Evolutionary conservation across 371 early-diverging fungal genomes (phyloP).

Genomic region (Apophysomyces sp.): DNA sequence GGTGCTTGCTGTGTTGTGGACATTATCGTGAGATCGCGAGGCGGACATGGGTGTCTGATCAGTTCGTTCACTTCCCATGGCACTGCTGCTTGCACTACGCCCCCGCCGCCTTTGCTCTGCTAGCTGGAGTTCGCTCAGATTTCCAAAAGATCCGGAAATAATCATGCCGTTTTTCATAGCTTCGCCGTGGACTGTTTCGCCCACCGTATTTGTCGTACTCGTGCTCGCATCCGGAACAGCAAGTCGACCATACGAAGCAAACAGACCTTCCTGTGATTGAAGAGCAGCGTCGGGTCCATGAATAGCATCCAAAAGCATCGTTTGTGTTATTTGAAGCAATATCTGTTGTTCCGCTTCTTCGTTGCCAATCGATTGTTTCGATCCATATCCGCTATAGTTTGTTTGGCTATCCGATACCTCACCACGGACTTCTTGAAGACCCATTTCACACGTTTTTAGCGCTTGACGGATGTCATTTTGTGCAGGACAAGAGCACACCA

Average conservation of each 20-base stretch:
- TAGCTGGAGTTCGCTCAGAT: conserved; percentile 18
- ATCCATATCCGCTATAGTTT: conserved; percentile 17
- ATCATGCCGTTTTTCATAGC: conserved; percentile 16
- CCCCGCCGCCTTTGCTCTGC: conserved; percentile 11
- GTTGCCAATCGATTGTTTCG: conserved; percentile 8
- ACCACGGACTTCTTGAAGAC: conserved; percentile 37
- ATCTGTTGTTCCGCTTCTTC: conserved; percentile 59
- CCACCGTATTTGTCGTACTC: conserved; percentile 2
- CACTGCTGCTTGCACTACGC: conserved; percentile 22
- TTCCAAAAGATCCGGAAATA: conserved; percentile 25
- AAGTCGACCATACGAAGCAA: conserved; percentile 61
- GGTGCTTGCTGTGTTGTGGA: not conserved
- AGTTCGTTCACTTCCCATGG: conserved; percentile 10
- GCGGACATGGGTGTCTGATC: conserved; percentile 16
- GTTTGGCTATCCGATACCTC: conserved; percentile 43
- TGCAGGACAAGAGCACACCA: conserved; percentile 66
- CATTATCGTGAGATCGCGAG: conserved; percentile 12
- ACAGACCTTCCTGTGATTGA: conserved; percentile 55
- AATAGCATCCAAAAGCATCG: conserved; percentile 46
- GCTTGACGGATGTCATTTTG: conserved; percentile 53
- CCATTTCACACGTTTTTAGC: conserved; percentile 73
- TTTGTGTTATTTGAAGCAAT: conserved; percentile 59
- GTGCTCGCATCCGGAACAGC: conserved; percentile 27
- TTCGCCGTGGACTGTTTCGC: conserved; percentile 9
- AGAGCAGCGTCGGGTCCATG: conserved; percentile 58